Base-by-base conservation (phyloP, 257 asterid genomes). In the Solanum okadae region DNA sequence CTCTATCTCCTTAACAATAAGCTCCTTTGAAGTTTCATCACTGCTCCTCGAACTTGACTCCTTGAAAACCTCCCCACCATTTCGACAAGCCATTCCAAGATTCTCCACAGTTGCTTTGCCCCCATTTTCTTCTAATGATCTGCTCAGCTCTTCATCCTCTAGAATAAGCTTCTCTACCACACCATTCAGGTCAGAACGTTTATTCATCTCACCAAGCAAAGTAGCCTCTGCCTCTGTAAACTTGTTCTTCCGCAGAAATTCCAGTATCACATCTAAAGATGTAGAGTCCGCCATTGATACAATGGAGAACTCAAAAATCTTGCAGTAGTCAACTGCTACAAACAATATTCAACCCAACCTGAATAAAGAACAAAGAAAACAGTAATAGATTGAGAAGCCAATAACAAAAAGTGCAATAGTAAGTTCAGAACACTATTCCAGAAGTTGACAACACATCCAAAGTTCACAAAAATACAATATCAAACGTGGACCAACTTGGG, bases 1-100 rank as follows among this genome's bases (percentile, higher is more conserved):
- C 87, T 86, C 87, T 89, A 89, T 86, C 84, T 89, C 91, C 29
- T 87, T 89, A 42, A 86, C 49, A 5, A 89, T 89, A n/a, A 89
- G 87, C 88, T 89, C 91, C 87, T 89, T 89, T 6, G 90, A 85
- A 46, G 73, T 82, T 61, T 78, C 91, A n/a, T 37, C 86, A 35
- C 84, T 84, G 67, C 72, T 70, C 77, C 52, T 72, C 12, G 68
- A 90, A 89, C 91, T 59, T n/a, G 91, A 78, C 37, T 86, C 83
- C 83, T 68, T 86, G 42, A 27, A 12, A 56, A 70, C 85, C 38
- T 40, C 49, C 59, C 38, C 84, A 56, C 52, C 86, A 42, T 25
- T 84, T 37, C 44, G 68, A 88, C 37, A 15, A 23, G 38, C 15
- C 84, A 29, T 67, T 18, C 89, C 75, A 18, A 31, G 85, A 85